Percentiles rank a stretch among this genome's conserved stretches.
phyloP scores from a whole-genome alignment of 2,329 filamentous ascomycete species.

The Aspergillus quadricinctus region DNA sequence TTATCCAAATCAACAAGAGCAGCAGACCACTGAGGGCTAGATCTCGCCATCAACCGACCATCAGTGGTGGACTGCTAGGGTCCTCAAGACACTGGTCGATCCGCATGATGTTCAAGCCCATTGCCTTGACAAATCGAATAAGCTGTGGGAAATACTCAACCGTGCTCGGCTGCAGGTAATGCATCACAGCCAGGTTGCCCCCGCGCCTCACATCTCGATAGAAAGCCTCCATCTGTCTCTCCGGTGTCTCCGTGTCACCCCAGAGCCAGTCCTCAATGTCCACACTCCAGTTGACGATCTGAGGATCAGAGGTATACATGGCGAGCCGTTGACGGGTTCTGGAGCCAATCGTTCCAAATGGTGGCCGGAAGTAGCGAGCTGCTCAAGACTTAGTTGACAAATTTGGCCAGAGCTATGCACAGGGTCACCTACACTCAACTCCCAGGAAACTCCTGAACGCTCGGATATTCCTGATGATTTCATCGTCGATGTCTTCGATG shows the following conservation, averaged over 20 bases:
- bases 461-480: conserved; percentile 32
- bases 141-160: conserved; percentile 62
- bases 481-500: conserved; percentile 31
- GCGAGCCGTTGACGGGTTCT: conserved; percentile 62
- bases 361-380: conserved; percentile 62
- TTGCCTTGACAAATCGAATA: conserved; percentile 60
- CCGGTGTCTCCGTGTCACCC: conserved; percentile 57
- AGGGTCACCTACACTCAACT: conserved; percentile 28
- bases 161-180: conserved; percentile 63
- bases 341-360: conserved; percentile 64
- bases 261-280: conserved; percentile 70
- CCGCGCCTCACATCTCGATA: conserved; percentile 59
- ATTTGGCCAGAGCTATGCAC: background rate
- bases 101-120: conserved; percentile 62
- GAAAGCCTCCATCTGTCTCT: conserved; percentile 65
- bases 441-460: conserved; percentile 28
- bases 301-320: conserved; percentile 47
- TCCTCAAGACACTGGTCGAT: conserved; percentile 65
- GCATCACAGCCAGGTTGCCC: conserved; percentile 63
- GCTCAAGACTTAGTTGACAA: background rate
- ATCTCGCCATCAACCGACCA: background rate
- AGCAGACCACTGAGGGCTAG: conserved; percentile 30
- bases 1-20: conserved; percentile 1
- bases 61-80: conserved; percentile 32
- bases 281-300: conserved; percentile 64